Conservation (phyloP, 1,284 basidiomycete genomes). For the Boletus holoroseus region DNA sequence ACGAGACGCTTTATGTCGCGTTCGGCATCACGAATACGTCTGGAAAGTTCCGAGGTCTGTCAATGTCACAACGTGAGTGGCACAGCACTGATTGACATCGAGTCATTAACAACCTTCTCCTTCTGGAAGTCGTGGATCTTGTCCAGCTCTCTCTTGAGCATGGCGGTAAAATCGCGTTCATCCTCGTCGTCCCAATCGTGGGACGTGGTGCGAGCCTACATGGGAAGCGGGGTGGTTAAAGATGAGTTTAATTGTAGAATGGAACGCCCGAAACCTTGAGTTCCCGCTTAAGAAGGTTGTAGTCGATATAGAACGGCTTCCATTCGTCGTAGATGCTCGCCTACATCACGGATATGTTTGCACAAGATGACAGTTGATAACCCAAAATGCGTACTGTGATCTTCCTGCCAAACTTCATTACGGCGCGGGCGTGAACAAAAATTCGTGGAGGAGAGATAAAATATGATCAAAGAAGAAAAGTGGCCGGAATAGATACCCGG, state of each 20-base stretch:
- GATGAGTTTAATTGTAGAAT: not conserved
- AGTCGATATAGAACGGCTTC: conserved; percentile 87
- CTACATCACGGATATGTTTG: conserved; percentile 36
- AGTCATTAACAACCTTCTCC: conserved; percentile 53
- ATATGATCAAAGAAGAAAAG: not conserved
- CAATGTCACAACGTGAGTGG: conserved; percentile 4
- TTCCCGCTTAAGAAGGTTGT: conserved; percentile 83
- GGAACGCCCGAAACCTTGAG: conserved; percentile 58
- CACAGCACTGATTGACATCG: not conserved
- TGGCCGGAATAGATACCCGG: not conserved
- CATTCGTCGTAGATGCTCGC: conserved; percentile 85
- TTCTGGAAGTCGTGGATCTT: conserved; percentile 97
- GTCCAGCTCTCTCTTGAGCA: conserved; percentile 85
- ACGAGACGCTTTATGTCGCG: conserved; percentile 76
- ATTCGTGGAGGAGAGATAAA: not conserved
- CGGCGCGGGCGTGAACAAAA: not conserved
- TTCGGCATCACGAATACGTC: conserved; percentile 77
- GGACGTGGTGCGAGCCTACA: conserved; percentile 53
- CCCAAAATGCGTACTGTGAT: conserved; percentile 60
- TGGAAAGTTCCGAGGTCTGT: conserved; percentile 78
- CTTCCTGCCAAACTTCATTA: conserved; percentile 87
- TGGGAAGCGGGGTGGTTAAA: not conserved
- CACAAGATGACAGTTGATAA: not conserved
- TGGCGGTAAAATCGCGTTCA: conserved; percentile 73
- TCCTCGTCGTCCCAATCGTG: conserved; percentile 71